A percentile compares a stretch with the other conserved stretches of the same genome.
Conservation (phyloP, 1,284 basidiomycete species). For the Sporisorium scitamineum region DNA sequence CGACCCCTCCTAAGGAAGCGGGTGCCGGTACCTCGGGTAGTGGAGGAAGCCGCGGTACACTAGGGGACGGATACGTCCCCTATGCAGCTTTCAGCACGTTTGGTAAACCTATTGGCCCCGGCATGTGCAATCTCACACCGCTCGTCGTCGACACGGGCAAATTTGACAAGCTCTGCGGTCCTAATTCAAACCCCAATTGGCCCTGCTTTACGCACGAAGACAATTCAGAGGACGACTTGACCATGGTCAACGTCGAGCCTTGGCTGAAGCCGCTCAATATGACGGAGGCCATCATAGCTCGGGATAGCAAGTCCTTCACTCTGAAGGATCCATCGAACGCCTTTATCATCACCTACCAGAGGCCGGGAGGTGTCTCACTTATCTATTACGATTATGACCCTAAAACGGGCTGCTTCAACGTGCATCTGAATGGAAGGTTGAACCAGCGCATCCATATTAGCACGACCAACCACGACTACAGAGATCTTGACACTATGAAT, state of each 20-base stretch:
- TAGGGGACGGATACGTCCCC: background rate
- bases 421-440: slow-evolving; percentile 2
- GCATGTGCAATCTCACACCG: background rate
- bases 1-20: background rate
- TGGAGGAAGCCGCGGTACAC: background rate
- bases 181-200: slow-evolving; percentile 1
- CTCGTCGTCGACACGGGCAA: background rate
- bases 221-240: background rate
- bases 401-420: slow-evolving; percentile 22
- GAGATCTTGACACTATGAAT: slow-evolving; percentile 16
- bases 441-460: slow-evolving; percentile 6
- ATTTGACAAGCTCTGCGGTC: slow-evolving; percentile 9
- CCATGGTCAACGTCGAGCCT: background rate
- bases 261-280: slow-evolving; percentile 3
- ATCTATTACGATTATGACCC: slow-evolving; percentile 16
- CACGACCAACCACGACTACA: background rate
- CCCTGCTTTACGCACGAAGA: slow-evolving; percentile 12
- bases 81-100: background rate
- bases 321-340: slow-evolving; percentile 2
- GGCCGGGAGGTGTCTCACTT: background rate
- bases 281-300: slow-evolving; percentile 1
- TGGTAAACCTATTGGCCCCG: background rate
- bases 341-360: background rate
- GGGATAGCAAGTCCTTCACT: background rate
- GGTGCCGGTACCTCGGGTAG: background rate